Conservation (phyloP, 2,329 filamentous ascomycete species). For the Aspergillus calidoustus region DNA sequence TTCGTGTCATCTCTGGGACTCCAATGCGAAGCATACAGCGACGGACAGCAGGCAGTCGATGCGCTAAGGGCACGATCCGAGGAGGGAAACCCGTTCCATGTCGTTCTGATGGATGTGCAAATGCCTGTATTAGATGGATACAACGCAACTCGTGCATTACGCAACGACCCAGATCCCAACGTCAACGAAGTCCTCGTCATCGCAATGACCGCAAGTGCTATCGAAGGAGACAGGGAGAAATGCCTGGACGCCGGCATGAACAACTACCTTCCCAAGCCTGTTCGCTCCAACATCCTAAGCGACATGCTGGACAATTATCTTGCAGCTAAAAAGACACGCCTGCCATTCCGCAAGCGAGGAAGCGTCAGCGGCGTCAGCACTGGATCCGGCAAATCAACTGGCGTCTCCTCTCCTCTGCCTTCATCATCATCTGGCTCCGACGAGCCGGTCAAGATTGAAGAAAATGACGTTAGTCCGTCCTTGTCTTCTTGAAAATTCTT, state of each 20-base stretch:
- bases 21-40: conserved; percentile 84
- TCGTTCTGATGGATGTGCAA: conserved; percentile 94
- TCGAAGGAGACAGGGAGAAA: conserved; percentile 92
- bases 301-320: conserved; percentile 77
- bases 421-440: conserved; percentile 22
- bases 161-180: conserved; percentile 73
- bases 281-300: conserved; percentile 84
- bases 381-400: conserved; percentile 31
- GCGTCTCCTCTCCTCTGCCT: conserved; percentile 12
- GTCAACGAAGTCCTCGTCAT: conserved; percentile 89
- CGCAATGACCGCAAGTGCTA: conserved; percentile 94
- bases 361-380: conserved; percentile 32
- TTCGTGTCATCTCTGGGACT: conserved; percentile 88
- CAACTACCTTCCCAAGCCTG: conserved; percentile 93
- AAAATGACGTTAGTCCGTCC: background rate
- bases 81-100: conserved; percentile 78
- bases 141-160: conserved; percentile 82
- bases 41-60: conserved; percentile 85
- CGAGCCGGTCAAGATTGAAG: background rate
- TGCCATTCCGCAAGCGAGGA: conserved; percentile 36
- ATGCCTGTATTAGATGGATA: conserved; percentile 95
- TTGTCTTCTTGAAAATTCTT: background rate
- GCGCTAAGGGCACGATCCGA: conserved; percentile 74
- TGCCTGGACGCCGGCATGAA: conserved; percentile 97
- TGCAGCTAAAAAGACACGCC: conserved; percentile 46